phyloP scores from a whole-genome alignment of 257 asterid species.

The Schizonepeta tenuifolia region DNA sequence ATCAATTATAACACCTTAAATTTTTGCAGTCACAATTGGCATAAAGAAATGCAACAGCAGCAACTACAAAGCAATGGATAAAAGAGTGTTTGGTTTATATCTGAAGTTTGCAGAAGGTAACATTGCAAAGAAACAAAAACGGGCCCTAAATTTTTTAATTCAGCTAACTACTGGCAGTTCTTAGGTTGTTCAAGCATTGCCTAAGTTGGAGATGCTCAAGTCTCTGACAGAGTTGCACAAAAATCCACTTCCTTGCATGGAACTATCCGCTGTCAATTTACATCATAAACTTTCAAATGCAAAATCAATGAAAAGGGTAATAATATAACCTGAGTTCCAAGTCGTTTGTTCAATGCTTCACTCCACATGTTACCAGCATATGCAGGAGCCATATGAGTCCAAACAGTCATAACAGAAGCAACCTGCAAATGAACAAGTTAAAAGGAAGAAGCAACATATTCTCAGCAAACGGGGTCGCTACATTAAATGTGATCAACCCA shows the following conservation, averaged over 20 bases:
- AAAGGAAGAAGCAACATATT: slow-evolving; percentile 17
- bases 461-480: background rate
- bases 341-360: slow-evolving; percentile 93
- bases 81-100: background rate
- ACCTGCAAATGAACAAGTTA: slow-evolving; percentile 54
- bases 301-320: slow-evolving; percentile 2
- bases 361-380: slow-evolving; percentile 90
- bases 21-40: background rate
- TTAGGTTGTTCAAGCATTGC: slow-evolving; percentile 4
- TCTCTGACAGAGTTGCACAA: background rate
- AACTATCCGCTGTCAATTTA: background rate
- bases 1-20: background rate
- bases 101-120: background rate
- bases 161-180: background rate
- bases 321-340: slow-evolving; percentile 76
- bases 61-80: slow-evolving; percentile 6
- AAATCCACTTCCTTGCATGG: background rate
- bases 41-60: background rate
- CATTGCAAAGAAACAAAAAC: background rate
- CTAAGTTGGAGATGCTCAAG: slow-evolving; percentile 18
- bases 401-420: slow-evolving; percentile 90
- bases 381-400: slow-evolving; percentile 78
- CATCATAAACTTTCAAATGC: background rate
- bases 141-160: background rate
- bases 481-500: slow-evolving; percentile 7